phyloP scores from a whole-genome alignment of 495 filamentous ascomycete genomes.

The Podospora anserina region DNA sequence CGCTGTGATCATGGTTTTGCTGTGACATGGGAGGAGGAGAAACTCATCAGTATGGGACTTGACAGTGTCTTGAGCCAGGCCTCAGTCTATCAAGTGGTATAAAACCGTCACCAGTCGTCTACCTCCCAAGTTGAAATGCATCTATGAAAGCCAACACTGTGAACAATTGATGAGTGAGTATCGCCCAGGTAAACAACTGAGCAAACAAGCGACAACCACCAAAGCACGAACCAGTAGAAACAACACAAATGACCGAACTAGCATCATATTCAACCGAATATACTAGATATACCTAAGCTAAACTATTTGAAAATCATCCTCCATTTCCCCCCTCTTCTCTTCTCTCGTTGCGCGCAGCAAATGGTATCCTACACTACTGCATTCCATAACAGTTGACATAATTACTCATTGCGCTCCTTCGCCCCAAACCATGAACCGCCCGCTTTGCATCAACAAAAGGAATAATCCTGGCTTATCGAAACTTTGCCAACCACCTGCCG shows the following conservation, averaged over 20 bases:
- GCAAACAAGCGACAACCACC: neutral
- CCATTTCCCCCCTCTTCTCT: neutral
- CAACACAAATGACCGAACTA: neutral
- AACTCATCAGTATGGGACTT: no score
- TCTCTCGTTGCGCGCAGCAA: neutral
- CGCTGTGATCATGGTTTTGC: neutral
- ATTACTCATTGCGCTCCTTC: neutral
- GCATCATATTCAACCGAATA: neutral
- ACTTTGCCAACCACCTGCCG: neutral
- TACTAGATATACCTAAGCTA: neutral
- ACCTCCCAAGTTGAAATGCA: no score
- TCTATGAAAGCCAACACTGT: no score
- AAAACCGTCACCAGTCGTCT: no score
- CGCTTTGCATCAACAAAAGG: neutral
- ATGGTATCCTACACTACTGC: constrained; percentile 8
- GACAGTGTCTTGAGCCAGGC: no score
- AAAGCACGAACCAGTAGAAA: neutral
- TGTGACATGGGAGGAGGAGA: neutral
- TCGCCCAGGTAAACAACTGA: no score
- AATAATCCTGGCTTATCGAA: neutral
- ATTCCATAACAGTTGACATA: neutral
- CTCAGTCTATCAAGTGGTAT: no score
- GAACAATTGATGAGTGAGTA: no score
- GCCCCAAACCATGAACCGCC: neutral
- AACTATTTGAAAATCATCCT: neutral